These are phyloP conservation scores for Pseudogymnoascus sp. DNA, from an alignment of 2,329 filamentous ascomycete genomes.

Conservation along the genomic window DNA sequence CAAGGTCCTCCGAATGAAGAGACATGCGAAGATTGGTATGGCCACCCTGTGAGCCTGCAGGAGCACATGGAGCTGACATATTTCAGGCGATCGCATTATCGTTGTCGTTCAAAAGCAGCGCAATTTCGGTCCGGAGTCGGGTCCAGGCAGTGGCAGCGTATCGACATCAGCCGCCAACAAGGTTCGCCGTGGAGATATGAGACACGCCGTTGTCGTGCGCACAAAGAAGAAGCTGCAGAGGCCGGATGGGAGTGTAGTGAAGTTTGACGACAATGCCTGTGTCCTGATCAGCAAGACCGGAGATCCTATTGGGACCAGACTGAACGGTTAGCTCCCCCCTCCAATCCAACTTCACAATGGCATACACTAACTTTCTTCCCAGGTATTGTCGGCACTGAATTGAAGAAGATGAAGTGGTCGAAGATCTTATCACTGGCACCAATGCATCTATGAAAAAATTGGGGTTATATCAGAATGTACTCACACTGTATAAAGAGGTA, in stretches of 20 bases:
- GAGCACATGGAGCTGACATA: slow-evolving; percentile 11
- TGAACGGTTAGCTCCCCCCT: slow-evolving; percentile 55
- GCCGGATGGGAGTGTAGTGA: slow-evolving; percentile 79
- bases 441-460: slow-evolving; percentile 52
- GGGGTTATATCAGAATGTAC: slow-evolving; percentile 13
- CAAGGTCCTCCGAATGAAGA: slow-evolving; percentile 84
- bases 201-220: slow-evolving; percentile 90
- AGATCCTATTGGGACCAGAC: slow-evolving; percentile 84
- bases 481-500: slow-evolving; percentile 7
- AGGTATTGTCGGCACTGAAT: slow-evolving; percentile 80
- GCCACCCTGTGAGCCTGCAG: slow-evolving; percentile 10
- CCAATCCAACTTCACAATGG: background rate
- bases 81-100: slow-evolving; percentile 83
- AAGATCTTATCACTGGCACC: slow-evolving; percentile 96
- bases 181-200: slow-evolving; percentile 91
- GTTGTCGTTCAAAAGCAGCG: slow-evolving; percentile 97
- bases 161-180: slow-evolving; percentile 74
- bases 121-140: slow-evolving; percentile 61
- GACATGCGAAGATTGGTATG: slow-evolving; percentile 79
- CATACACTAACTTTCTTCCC: slow-evolving; percentile 16
- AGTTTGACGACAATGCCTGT: slow-evolving; percentile 97
- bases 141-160: slow-evolving; percentile 56
- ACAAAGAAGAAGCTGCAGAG: slow-evolving; percentile 82
- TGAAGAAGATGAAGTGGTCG: slow-evolving; percentile 91
- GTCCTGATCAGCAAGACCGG: slow-evolving; percentile 95